Evolutionary conservation across 352 stramenopile genomes (phyloP), one percentile per base, ranked within the genome.

Genomic region (Thalassiosira livingstoniorum): DNA sequence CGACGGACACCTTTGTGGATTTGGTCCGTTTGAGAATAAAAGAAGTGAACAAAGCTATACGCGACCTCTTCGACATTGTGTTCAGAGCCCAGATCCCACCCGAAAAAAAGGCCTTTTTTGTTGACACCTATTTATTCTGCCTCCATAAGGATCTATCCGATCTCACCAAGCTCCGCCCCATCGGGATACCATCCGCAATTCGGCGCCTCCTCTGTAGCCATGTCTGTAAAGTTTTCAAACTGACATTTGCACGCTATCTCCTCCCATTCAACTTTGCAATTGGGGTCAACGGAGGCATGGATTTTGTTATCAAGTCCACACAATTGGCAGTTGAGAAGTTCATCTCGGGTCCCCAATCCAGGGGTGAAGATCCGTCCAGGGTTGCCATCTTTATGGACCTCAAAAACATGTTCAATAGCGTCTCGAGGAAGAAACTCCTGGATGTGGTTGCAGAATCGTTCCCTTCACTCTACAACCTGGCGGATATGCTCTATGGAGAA

Each of bases 1-100:
- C 76, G 2, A 57, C 78, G 5, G 61, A 83, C 21, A 29, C 57
- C 13, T 78, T 78, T 35, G 69, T 66, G 3, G 31, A 42, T 35
- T 61, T 83, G 11, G 62, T 63, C 47, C 60, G 61, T 7, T 63
- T 69, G n/a, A 60, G 67, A 35, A 57, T 55, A 47, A 47, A 47
- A 47, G 15, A 15, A 7, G 15, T 18, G 15, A 47, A 47, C 39
- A 47, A 47, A 15, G 39, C 7, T 15, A 7, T 47, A 7, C 39
- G 15, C 7, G 15, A 7, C 7, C 7, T 47, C 39, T 47, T 47
- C 39, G 15, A 47, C 39, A 7, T 47, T 47, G 39, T 47, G 7
- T 47, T 47, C 39, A 47, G 7, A 7, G 39, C 39, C 7, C 7
- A 47, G 15, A 47, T 47, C 39, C 39, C 39, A 18, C 39, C 39